Percentiles rank a stretch among this genome's conserved stretches.
These are phyloP conservation scores for Diaporthe eres DNA, from an alignment of 2,329 filamentous ascomycete species.

Conservation along the genomic window DNA sequence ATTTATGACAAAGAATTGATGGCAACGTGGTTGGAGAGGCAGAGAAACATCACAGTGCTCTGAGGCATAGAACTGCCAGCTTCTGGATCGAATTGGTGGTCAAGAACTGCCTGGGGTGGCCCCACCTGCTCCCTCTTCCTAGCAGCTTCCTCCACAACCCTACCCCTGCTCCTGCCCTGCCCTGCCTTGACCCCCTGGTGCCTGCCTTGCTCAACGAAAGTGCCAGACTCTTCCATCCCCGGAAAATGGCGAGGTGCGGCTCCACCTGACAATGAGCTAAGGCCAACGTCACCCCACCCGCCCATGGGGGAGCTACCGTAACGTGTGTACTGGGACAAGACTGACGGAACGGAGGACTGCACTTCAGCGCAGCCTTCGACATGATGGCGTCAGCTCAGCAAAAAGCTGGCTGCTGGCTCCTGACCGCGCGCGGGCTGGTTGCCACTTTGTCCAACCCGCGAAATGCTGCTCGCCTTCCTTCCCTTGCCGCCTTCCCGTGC, in stretches of 20 bases:
- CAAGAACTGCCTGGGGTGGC: background rate
- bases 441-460: background rate
- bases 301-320: background rate
- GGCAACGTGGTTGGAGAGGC: background rate
- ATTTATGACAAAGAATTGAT: background rate
- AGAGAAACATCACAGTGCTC: background rate
- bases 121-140: background rate
- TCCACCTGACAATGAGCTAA: constrained; percentile 13
- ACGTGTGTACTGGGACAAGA: background rate
- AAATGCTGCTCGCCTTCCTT: background rate
- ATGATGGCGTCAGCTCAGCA: background rate
- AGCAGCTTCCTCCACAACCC: background rate
- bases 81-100: background rate
- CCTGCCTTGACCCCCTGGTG: background rate
- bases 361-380: background rate
- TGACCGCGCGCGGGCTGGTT: background rate
- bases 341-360: background rate
- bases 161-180: background rate
- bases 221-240: background rate
- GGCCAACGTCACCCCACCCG: constrained; percentile 26
- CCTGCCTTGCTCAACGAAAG: background rate
- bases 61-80: background rate
- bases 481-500: background rate
- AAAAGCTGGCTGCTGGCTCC: background rate
- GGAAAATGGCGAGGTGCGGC: constrained; percentile 25